Conservation (phyloP, 1,284 basidiomycete species). For the Ganoderma multipileum region DNA sequence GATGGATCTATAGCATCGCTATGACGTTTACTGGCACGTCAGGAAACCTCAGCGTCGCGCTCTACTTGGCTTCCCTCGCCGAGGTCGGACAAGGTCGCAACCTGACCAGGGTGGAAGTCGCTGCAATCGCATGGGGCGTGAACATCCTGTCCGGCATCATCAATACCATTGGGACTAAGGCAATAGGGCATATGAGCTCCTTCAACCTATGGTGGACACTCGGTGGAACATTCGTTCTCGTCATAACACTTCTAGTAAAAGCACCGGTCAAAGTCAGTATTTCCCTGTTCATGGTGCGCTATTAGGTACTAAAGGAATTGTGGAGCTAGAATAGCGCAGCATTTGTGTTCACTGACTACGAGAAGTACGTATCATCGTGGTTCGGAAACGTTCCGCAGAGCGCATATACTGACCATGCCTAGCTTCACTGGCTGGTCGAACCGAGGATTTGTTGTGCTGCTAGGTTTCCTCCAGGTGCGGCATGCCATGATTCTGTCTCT, state of each 20-base stretch:
- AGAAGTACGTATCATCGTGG: conserved; percentile 48
- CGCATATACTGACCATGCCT: conserved; percentile 3
- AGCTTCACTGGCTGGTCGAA: conserved; percentile 65
- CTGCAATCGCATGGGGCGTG: conserved; percentile 63
- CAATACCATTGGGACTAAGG: conserved; percentile 61
- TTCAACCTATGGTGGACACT: conserved; percentile 71
- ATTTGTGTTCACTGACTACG: conserved; percentile 65
- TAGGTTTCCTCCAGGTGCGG: conserved; percentile 53
- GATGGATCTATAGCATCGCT: conserved; percentile 67
- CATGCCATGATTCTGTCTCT: background rate
- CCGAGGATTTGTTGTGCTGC: conserved; percentile 62
- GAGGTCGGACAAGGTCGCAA: conserved; percentile 56
- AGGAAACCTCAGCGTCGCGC: conserved; percentile 62
- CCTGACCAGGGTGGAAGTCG: conserved; percentile 56
- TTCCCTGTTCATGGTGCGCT: background rate
- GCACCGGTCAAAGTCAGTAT: conserved; percentile 55
- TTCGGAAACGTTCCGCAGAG: too few relatives aligned
- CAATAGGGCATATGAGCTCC: conserved; percentile 61
- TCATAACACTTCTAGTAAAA: conserved; percentile 61
- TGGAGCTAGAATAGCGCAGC: conserved; percentile 52
- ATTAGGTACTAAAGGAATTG: background rate
- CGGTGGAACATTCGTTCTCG: conserved; percentile 63
- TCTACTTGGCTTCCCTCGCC: conserved; percentile 60
- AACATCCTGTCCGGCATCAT: conserved; percentile 62
- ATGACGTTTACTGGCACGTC: conserved; percentile 69